phyloP scores from a whole-genome alignment of 257 asterid genomes.

The Forsythia suspensa region DNA sequence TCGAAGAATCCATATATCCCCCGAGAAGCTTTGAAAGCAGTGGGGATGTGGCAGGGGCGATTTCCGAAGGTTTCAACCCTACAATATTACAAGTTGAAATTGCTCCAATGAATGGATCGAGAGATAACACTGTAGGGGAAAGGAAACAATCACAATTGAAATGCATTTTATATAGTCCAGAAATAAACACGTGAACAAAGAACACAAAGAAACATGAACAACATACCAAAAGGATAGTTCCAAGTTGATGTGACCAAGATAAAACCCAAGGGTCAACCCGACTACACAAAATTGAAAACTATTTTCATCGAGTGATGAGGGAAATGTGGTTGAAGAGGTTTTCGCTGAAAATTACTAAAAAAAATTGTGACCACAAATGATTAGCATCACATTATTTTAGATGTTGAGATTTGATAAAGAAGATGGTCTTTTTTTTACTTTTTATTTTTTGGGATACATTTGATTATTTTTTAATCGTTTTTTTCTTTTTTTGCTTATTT shows the following conservation, averaged over 20 bases:
- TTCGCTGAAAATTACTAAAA: too few species aligned
- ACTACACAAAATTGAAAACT: too few species aligned
- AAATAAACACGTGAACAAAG: neutral
- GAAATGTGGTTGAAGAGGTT: conserved; percentile 61
- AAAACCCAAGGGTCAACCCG: conserved; percentile 89
- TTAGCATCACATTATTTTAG: neutral
- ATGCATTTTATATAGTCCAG: neutral
- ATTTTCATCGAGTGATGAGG: conserved; percentile 80
- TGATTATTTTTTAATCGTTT: too few species aligned
- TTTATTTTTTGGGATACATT: too few species aligned
- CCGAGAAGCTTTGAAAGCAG: conserved; percentile 42
- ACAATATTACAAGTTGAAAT: conserved; percentile 56
- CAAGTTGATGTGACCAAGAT: conserved; percentile 80
- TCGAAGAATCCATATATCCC: conserved; percentile 44
- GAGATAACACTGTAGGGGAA: conserved; percentile 38
- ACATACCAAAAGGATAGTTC: conserved; percentile 94
- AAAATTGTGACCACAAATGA: conserved; percentile 34
- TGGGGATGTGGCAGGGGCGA: conserved; percentile 48
- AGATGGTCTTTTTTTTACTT: too few species aligned
- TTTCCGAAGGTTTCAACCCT: conserved; percentile 51
- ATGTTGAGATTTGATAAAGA: too few species aligned
- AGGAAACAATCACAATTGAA: neutral
- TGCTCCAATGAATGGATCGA: conserved; percentile 53
- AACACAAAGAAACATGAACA: conserved; percentile 1
- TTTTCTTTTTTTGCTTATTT: too few species aligned